Evolutionary conservation across 108 stramenopile genomes (phyloP), one percentile per base, ranked within the genome.

Genomic region (Fragilariopsis cylindrus): DNA sequence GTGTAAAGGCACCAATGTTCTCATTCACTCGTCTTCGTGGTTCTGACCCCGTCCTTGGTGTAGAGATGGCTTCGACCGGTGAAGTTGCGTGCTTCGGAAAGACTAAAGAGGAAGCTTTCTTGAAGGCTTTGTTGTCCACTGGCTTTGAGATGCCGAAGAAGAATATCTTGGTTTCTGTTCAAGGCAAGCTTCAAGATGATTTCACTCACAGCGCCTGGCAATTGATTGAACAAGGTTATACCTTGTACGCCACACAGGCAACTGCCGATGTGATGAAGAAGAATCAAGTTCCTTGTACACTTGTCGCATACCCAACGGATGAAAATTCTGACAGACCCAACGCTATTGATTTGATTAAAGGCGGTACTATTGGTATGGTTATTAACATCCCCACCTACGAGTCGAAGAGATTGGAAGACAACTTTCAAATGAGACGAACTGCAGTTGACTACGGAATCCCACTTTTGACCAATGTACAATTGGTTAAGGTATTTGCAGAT

Each of bases 1-100:
- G 96, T 65, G 96, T 97, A 62, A 99, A 99, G 93, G 98, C 96
- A 42, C 98, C 99, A 56, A 98, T 98, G 98, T 99, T 98, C 78
- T 96, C 95, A 3, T 98, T 98, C 85, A 95, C 96, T 70, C 95
- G 99, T 70, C 95, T 99, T 40, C 88, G 97, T 72, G 99, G 99
- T 71, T 97, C 99, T 40, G 99, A 99, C 75, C 99, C 99, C 42
- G 92, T 94, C 57, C 90, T 99, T 64, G 98, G 98, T 12, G 98
- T 99, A 47, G 98, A 99, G 84, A 99, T 99, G 98, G 94, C 96
- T 7, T 96, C 94, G 43, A 99, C 99, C 57, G 99, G 99, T 30
- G 99, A 99, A 79, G 99, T 99, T 9, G 99, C 99, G 7, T 99
- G 99, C 92, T 99, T 98, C 79, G 99, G 99, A 49, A 89, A 81